Evolutionary conservation across 2,329 filamentous ascomycete genomes (phyloP).

Genomic region (Aspergillus ochraceus): DNA sequence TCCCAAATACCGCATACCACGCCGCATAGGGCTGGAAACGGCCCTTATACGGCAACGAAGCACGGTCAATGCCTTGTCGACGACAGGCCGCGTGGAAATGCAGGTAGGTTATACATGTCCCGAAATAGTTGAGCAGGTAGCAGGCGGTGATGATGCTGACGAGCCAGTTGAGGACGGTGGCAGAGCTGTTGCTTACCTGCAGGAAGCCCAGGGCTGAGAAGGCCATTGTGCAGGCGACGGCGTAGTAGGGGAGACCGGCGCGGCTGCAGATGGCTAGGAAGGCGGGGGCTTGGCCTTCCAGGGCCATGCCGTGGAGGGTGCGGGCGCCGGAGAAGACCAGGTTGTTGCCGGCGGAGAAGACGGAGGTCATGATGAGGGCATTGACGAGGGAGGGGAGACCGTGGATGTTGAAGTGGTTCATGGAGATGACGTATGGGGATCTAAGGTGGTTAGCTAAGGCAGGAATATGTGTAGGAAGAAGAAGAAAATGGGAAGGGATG

Average conservation of each 20-base stretch:
- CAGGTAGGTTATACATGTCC: constrained; percentile 68
- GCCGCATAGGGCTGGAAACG: constrained; percentile 69
- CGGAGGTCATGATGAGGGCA: constrained; percentile 65
- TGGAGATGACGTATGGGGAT: constrained; percentile 64
- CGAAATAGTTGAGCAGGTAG: constrained; percentile 41
- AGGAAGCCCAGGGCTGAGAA: constrained; percentile 71
- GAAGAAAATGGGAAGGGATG: background rate
- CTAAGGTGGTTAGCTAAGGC: background rate
- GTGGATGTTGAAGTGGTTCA: constrained; percentile 61
- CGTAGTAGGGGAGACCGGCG: constrained; percentile 68
- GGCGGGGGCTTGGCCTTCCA: constrained; percentile 61
- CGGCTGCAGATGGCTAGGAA: constrained; percentile 51
- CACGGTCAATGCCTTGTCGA: constrained; percentile 66
- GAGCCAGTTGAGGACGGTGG: constrained; percentile 58
- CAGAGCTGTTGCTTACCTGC: constrained; percentile 63
- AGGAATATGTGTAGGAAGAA: too few species aligned
- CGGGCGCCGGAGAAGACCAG: constrained; percentile 64
- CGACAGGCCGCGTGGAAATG: constrained; percentile 67
- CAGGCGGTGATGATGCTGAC: constrained; percentile 30
- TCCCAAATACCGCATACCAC: constrained; percentile 63
- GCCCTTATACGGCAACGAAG: constrained; percentile 67
- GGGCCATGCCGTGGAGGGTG: constrained; percentile 63
- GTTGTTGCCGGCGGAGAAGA: constrained; percentile 65
- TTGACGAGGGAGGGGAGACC: constrained; percentile 68
- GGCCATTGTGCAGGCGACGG: constrained; percentile 61